Conservation (phyloP, 2,329 filamentous ascomycete genomes). For the Fusarium haematococcum region DNA sequence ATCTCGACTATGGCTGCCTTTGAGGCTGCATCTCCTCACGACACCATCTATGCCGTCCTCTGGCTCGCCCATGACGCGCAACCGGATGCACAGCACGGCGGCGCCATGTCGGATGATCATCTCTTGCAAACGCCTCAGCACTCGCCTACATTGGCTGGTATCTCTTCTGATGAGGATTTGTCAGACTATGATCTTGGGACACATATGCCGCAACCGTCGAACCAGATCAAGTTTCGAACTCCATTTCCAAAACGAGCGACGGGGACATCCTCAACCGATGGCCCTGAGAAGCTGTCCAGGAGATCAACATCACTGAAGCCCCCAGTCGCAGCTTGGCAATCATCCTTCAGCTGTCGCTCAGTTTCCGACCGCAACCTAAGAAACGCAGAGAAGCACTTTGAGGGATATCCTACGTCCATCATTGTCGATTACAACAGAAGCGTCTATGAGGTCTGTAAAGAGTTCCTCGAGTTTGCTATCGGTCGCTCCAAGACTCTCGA, state of each 20-base stretch:
- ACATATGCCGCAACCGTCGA: not conserved
- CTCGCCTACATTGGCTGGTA: not conserved
- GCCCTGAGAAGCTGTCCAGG: not conserved
- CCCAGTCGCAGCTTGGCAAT: not conserved
- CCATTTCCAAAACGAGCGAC: not conserved
- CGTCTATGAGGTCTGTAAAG: not conserved
- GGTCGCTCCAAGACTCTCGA: not conserved
- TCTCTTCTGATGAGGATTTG: not conserved
- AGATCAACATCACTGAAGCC: not conserved
- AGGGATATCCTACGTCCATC: not conserved
- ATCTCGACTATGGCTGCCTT: not conserved
- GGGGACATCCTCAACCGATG: not conserved
- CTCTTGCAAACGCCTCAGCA: not conserved
- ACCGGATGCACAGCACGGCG: not conserved
- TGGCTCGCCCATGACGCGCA: not conserved
- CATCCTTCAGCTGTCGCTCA: not conserved
- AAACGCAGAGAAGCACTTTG: not conserved
- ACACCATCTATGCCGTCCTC: not conserved
- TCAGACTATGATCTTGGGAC: not conserved
- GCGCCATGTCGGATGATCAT: not conserved
- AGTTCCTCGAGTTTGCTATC: not conserved
- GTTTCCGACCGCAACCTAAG: not conserved
- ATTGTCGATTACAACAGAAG: not conserved
- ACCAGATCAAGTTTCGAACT: not conserved
- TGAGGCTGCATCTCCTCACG: not conserved